Conservation (phyloP, 306 rosid species). For the Geum urbanum region DNA sequence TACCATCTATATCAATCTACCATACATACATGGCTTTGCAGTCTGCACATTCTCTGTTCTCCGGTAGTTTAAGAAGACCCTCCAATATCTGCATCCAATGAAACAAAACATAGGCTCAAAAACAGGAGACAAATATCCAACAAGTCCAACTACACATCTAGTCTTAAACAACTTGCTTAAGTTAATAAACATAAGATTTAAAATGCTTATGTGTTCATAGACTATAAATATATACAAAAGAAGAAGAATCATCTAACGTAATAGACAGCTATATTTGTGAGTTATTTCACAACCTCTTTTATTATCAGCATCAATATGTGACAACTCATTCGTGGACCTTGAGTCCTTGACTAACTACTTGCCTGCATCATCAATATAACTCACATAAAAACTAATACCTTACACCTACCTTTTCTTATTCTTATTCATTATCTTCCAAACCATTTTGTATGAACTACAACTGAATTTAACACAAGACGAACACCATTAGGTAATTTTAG, state of each 20-base stretch:
- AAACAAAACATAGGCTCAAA: not conserved
- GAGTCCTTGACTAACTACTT: conserved; percentile 9
- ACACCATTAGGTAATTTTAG: not conserved
- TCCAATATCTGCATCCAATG: conserved; percentile 62
- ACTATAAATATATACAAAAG: not conserved
- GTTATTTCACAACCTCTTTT: not conserved
- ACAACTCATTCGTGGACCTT: conserved; percentile 16
- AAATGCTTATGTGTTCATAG: not conserved
- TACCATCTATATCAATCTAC: conserved; percentile 9
- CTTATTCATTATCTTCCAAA: no score
- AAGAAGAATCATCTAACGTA: not conserved
- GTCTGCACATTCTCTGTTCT: conserved; percentile 88
- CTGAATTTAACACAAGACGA: conserved; percentile 3
- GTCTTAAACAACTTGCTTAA: not conserved
- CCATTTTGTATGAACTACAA: not conserved
- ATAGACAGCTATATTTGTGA: conserved; percentile 4
- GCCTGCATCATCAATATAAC: not conserved
- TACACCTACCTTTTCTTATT: not conserved
- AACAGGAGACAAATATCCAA: not conserved
- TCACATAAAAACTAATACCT: not conserved
- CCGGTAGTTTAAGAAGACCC: conserved; percentile 82
- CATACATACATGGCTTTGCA: conserved; percentile 87
- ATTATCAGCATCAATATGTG: not conserved
- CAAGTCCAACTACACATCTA: not conserved
- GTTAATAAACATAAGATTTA: not conserved